Base-by-base conservation (phyloP, 2,329 filamentous ascomycete species). In the Ophiostoma perfectum region DNA sequence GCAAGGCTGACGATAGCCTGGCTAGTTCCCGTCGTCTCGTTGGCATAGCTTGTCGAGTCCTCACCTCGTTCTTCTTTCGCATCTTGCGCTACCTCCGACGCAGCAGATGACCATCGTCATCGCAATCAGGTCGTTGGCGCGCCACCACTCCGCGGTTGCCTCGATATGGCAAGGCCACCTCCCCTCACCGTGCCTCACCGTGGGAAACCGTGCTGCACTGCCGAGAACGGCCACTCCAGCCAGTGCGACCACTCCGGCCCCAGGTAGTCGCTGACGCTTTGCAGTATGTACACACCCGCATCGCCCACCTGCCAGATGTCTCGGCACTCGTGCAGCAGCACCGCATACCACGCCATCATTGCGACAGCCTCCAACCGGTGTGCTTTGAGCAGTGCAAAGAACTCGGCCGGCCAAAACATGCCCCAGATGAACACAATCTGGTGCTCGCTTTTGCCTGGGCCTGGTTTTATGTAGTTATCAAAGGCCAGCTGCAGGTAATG, bases 281-380 rank as follows among this genome's bases (percentile, higher is more conserved):
- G 65, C 2, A 79, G 71, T 2, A 79, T 65, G 42, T 73, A 75
- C 65, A 71, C 67, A 4, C 78, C 77, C 2, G 75, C 70, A 18
- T 75, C 72, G 8, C 73, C 73, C 66, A 79, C 73, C 27, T 78
- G 72, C 79, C 79, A 80, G 18, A 73, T 74, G 1, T 73, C 67
- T n/a, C 74, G 73, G 18, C 71, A 73, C 18, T 73, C 71, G 70
- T 82, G 78, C 42, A 83, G 71, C 45, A 81, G 72, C 4, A 80
- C 75, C 2, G 79, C 80, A 72, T 81, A 82, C 70, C 80, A 79
- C 4, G 77, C 78, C 8, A 83, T 70, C 2, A 79, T 72, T 1
- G 75, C 74, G 38, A 80, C 67, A 0, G 80, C 81, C 71, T 82
- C 81, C 0, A 79, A 78, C 3, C 74, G 71, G 49, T 76, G 74